Evolutionary conservation across 352 stramenopile species (phyloP).

Genomic region (Phytopythium vexans): DNA sequence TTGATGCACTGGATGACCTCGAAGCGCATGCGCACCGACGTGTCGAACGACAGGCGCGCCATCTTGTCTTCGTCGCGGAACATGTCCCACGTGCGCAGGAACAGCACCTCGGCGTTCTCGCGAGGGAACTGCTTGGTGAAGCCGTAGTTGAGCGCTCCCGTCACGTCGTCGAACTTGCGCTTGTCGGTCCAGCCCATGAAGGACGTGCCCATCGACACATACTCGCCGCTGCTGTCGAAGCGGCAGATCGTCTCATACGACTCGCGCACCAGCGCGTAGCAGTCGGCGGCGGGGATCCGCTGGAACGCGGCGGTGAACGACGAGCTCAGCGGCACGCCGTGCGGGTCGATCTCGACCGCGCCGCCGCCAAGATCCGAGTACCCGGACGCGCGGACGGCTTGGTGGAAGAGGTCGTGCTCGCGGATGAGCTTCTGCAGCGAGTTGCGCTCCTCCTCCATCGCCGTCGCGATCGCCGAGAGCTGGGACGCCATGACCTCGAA

Average conservation of each 20-base stretch:
- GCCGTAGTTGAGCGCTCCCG: conserved; percentile 32
- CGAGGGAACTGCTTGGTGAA: conserved; percentile 39
- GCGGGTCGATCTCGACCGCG: conserved; percentile 4
- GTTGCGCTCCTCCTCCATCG: conserved; percentile 37
- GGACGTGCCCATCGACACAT: conserved; percentile 29
- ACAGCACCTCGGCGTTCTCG: conserved; percentile 27
- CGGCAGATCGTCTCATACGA: conserved; percentile 47
- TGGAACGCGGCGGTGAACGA: conserved; percentile 29
- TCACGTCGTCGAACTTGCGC: conserved; percentile 29
- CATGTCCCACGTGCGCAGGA: conserved; percentile 42
- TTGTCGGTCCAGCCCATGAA: conserved; percentile 64
- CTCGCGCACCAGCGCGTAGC: conserved; percentile 53
- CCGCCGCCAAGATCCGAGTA: conserved; percentile 6
- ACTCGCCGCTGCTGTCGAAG: conserved; percentile 33
- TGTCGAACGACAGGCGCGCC: conserved; percentile 41
- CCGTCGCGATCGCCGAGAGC: conserved; percentile 29
- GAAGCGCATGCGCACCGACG: conserved; percentile 38
- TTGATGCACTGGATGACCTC: conserved; percentile 49
- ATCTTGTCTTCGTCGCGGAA: conserved; percentile 39
- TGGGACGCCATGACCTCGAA: conserved; percentile 29
- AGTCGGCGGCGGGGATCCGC: conserved; percentile 17
- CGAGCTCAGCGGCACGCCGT: conserved; percentile 28
- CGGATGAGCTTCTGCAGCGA: conserved; percentile 28
- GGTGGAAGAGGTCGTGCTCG: conserved; percentile 30
- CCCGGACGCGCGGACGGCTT: conserved; percentile 19